A percentile compares a stretch with the other conserved stretches of the same genome.
phyloP scores from a whole-genome alignment of 305 asterid genomes.

The Fraxinus baroniana region DNA sequence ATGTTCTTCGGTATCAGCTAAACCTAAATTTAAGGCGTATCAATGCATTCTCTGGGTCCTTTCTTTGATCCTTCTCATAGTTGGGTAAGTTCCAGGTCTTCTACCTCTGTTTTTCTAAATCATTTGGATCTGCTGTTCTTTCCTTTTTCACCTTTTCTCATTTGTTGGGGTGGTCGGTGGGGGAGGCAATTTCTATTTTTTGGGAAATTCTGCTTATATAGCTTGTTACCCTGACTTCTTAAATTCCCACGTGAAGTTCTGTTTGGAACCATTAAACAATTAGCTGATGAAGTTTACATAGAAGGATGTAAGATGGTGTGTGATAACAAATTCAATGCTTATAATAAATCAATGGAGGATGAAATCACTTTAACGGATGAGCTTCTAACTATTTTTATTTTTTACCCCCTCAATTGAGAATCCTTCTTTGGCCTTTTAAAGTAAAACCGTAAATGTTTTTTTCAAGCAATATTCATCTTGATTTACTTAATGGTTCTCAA shows the following conservation, averaged over 20 bases:
- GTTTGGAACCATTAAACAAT: not conserved
- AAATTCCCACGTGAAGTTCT: not conserved
- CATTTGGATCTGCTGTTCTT: not conserved
- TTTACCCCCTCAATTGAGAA: not conserved
- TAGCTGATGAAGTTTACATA: not conserved
- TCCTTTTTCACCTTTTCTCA: not conserved
- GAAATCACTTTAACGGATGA: not conserved
- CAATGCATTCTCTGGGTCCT: conserved; percentile 54
- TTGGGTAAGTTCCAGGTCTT: conserved; percentile 35
- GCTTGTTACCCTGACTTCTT: not conserved
- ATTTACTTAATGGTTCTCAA: not conserved
- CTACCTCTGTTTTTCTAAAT: not conserved
- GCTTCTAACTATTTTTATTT: not conserved
- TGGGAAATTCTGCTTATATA: not conserved
- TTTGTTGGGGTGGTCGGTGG: not conserved
- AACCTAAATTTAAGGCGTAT: conserved; percentile 52
- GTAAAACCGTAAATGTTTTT: not conserved
- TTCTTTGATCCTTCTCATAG: conserved; percentile 46
- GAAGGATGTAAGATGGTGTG: not conserved
- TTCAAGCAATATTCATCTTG: not conserved
- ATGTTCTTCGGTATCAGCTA: conserved; percentile 28
- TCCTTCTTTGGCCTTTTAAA: not conserved
- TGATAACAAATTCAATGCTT: not conserved
- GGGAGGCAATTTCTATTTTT: not conserved
- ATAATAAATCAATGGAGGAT: not conserved